A percentile compares a stretch with the other conserved stretches of the same genome.
These are phyloP conservation scores for Xerocomellus amylosporus DNA, from an alignment of 768 basidiomycete species.

Conservation along the genomic window DNA sequence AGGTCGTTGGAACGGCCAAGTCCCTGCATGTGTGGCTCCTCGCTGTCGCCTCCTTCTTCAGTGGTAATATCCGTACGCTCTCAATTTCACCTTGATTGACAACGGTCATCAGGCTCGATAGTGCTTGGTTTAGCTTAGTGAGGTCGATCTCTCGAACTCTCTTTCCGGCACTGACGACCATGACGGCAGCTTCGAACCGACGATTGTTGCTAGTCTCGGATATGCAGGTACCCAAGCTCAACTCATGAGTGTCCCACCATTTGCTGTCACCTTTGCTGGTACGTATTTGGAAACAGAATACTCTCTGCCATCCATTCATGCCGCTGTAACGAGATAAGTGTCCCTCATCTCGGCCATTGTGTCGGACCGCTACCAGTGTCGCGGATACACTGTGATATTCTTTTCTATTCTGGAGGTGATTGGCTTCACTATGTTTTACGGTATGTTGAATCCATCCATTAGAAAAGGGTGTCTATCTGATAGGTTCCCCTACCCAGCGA, in stretches of 20 bases:
- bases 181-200: too few species aligned
- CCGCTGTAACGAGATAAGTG: conserved; percentile 23
- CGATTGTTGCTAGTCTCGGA: conserved; percentile 60
- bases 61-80: conserved; percentile 32
- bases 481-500: conserved; percentile 2
- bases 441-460: background rate
- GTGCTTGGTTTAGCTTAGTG: conserved; percentile 20
- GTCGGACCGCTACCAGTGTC: conserved; percentile 50
- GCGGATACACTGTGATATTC: conserved; percentile 46
- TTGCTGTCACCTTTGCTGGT: conserved; percentile 16
- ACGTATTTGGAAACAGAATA: conserved; percentile 33
- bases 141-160: background rate
- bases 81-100: too few species aligned
- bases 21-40: conserved; percentile 56
- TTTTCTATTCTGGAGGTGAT: conserved; percentile 42
- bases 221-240: conserved; percentile 53
- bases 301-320: background rate
- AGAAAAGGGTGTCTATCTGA: background rate
- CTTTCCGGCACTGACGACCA: too few species aligned
- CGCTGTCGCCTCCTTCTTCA: conserved; percentile 50
- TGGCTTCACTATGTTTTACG: too few species aligned
- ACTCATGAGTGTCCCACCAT: conserved; percentile 54
- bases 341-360: conserved; percentile 44
- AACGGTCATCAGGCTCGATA: too few species aligned
- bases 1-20: conserved; percentile 47